Evolutionary conservation across 163 green algal species (phyloP), one percentile per base, ranked within the genome.

Genomic region (Scenedesmus sp.): DNA sequence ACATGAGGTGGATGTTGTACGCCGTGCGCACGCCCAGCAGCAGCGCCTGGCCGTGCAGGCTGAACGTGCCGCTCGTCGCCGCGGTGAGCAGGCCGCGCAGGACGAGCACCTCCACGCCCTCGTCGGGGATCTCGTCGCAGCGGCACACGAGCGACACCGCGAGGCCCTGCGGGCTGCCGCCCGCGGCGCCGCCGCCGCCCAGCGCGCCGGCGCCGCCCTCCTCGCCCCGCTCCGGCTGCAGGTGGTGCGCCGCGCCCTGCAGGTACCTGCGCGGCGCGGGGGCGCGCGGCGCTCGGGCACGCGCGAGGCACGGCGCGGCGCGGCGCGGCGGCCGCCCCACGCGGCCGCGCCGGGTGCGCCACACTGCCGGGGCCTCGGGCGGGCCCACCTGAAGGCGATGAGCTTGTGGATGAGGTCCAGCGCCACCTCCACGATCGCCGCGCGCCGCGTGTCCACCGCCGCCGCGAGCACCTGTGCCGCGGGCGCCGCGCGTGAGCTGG

Each of bases 1-100:
- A 93, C 84, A 94, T 94, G 45, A 99, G 85, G 89, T 95, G 98
- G 67, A 99, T 96, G 85, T 99, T 98, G 91, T 98, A 99, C 85
- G 90, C 96, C 22, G 93, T 94, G 31, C 94, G 88, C 65, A 98
- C 88, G 13, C 89, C 89, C 82, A 95, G 85, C 75, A 93, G 83
- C 70, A 93, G 83, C 29, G 85, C 88, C 54, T 84, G 82, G 29
- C 91, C 91, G 77, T 97, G 94, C 44, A 97, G 78, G 13, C 89
- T 89, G 57, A 97, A 89, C 3, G 84, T 89, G 42, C 85, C 84
- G 48, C 89, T 94, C 1, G 94, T 97, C 54, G 90, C 89, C 0
- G 90, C 89, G 3, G 92, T 96, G 24, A 98, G 85, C 71, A 98
- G 78, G 5, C 87, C 89, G 50, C 94, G 94, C 29, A 98, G 89